A percentile compares a stretch with the other conserved stretches of the same genome.
Evolutionary conservation across 768 basidiomycete species (phyloP).

Genomic region (Podaxis sp.): DNA sequence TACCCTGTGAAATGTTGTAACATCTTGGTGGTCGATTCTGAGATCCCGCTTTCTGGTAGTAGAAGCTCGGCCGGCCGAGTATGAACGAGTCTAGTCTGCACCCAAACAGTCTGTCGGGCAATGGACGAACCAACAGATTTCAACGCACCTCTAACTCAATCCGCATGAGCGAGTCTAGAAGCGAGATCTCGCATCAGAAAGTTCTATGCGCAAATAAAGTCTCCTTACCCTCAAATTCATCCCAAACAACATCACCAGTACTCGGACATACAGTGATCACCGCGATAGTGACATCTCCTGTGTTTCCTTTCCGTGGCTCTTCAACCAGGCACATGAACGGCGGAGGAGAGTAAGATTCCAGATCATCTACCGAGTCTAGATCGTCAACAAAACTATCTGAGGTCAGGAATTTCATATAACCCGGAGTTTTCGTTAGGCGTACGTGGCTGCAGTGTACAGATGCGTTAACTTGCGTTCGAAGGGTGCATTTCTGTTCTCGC

Average conservation of each 20-base stretch:
- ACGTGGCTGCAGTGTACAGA: constrained; percentile 89
- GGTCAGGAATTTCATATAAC: constrained; percentile 3
- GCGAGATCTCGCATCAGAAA: constrained; percentile 2
- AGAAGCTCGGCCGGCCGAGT: constrained; percentile 82
- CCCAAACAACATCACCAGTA: constrained; percentile 93
- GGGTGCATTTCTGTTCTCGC: constrained; percentile 70
- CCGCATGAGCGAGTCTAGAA: constrained; percentile 75
- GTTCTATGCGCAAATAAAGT: background rate
- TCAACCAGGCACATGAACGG: constrained; percentile 75
- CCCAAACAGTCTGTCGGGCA: background rate
- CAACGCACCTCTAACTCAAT: constrained; percentile 79
- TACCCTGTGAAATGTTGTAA: constrained; percentile 71
- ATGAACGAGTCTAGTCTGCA: constrained; percentile 84
- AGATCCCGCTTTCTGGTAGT: constrained; percentile 58
- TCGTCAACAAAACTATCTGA: constrained; percentile 76
- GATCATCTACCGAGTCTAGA: constrained; percentile 65
- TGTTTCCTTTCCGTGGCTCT: constrained; percentile 36
- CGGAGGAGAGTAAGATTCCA: constrained; percentile 56
- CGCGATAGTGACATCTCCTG: constrained; percentile 52
- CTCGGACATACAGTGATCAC: constrained; percentile 81
- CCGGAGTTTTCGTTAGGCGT: constrained; percentile 29
- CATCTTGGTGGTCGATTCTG: constrained; percentile 73
- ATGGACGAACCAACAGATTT: background rate
- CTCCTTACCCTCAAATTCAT: constrained; percentile 75
- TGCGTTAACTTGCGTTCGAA: constrained; percentile 77